These are phyloP conservation scores for Heliocybe sulcata DNA, from an alignment of 1,284 basidiomycete genomes.

Conservation along the genomic window DNA sequence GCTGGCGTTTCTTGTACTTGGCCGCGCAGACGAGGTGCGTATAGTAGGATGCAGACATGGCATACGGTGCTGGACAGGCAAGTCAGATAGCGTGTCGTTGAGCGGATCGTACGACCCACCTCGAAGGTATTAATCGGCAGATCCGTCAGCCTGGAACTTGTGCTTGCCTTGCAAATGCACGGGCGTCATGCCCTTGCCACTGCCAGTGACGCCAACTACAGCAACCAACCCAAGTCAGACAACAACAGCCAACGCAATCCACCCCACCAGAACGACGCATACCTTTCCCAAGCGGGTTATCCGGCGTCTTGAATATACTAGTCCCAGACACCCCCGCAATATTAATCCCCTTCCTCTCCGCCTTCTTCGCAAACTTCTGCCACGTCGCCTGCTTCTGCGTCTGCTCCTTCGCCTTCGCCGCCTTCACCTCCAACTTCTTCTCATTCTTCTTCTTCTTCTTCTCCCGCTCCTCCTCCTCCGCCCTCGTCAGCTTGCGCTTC, in stretches of 20 bases:
- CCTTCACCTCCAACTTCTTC: conserved; percentile 85
- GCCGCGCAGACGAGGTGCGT: not conserved
- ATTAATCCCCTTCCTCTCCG: conserved; percentile 90
- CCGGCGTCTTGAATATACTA: conserved; percentile 95
- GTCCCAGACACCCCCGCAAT: conserved; percentile 83
- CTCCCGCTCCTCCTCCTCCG: conserved; percentile 86
- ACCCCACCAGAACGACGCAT: conserved; percentile 20
- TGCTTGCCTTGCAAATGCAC: conserved; percentile 71
- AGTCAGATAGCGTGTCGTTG: not conserved
- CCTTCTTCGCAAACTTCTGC: conserved; percentile 98
- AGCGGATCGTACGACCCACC: not conserved
- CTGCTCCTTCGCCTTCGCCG: conserved; percentile 88
- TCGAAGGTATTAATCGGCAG: conserved; percentile 18
- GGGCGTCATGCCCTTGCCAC: conserved; percentile 89
- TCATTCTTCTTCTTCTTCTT: conserved; percentile 95
- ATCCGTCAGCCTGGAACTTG: conserved; percentile 58
- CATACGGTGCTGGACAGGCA: conserved; percentile 3
- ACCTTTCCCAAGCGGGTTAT: conserved; percentile 88
- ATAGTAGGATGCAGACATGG: conserved; percentile 17
- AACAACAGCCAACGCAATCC: conserved; percentile 9
- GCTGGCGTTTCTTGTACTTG: too few species aligned
- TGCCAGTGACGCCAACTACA: conserved; percentile 89
- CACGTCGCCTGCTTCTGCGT: conserved; percentile 85
- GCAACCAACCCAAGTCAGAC: conserved; percentile 10
- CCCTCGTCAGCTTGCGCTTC: conserved; percentile 76